Conservation (phyloP, 345 rosid genomes). For the Citrus cavaleriei region DNA sequence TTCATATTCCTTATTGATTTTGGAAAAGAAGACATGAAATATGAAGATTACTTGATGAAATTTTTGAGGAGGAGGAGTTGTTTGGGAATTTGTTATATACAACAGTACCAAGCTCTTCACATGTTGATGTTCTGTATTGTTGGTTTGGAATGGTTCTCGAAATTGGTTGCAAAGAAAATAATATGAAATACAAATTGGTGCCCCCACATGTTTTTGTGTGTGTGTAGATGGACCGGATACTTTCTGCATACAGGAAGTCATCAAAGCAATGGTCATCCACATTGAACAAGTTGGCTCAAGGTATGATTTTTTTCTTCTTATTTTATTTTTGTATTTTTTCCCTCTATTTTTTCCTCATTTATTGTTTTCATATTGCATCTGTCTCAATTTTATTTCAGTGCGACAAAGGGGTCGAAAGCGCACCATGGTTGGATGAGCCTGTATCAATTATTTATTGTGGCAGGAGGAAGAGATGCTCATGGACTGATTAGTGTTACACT, state of each 20-base stretch:
- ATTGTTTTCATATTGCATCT: slow-evolving; percentile 11
- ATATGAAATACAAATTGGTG: not conserved
- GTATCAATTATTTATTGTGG: not conserved
- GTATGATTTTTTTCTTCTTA: slow-evolving; percentile 23
- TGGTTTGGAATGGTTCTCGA: not conserved
- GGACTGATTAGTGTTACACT: not conserved
- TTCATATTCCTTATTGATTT: not conserved
- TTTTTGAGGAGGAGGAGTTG: not conserved
- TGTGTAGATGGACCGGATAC: slow-evolving; percentile 75
- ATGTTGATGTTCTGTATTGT: not conserved
- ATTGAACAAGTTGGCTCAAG: slow-evolving; percentile 93
- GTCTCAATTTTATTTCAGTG: slow-evolving; percentile 40
- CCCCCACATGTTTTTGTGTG: not conserved
- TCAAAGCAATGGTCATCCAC: slow-evolving; percentile 98
- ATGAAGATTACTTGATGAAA: not conserved
- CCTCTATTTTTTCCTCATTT: slow-evolving; percentile 2
- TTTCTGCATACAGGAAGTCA: slow-evolving; percentile 77
- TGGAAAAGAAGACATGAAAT: not conserved
- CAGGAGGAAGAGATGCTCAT: not conserved
- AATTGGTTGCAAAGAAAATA: not conserved
- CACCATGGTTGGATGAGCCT: slow-evolving; percentile 80
- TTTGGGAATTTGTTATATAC: not conserved
- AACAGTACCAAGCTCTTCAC: not conserved
- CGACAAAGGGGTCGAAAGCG: slow-evolving; percentile 92
- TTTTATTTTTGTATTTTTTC: not conserved